Conservation (phyloP, 768 basidiomycete species). For the Termitomyces sp. region DNA sequence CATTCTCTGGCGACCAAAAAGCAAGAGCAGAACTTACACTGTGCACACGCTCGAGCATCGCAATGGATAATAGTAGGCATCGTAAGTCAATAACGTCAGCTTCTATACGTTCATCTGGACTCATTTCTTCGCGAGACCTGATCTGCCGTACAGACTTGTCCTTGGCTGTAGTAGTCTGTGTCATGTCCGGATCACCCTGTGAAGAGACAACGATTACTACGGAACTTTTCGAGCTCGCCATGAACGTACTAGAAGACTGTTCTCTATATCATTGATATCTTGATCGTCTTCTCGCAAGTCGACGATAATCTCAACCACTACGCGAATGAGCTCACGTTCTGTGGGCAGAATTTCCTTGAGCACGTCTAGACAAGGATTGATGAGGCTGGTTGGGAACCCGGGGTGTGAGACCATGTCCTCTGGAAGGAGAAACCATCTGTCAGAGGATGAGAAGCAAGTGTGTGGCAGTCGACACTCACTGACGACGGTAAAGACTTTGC, state of each 20-base stretch:
- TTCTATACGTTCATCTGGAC: slow-evolving; percentile 59
- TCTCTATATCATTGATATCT: slow-evolving; percentile 28
- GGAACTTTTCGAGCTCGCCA: not conserved
- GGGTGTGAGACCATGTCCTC: slow-evolving; percentile 89
- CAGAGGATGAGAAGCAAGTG: not conserved
- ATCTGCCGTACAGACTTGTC: slow-evolving; percentile 27
- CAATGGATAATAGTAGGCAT: slow-evolving; percentile 79
- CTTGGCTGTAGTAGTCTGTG: slow-evolving; percentile 22
- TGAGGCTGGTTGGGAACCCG: slow-evolving; percentile 71
- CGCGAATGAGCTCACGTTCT: slow-evolving; percentile 82
- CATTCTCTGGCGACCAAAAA: slow-evolving; percentile 28
- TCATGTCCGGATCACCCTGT: slow-evolving; percentile 25
- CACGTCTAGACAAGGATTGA: slow-evolving; percentile 82
- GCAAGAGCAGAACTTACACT: slow-evolving; percentile 54
- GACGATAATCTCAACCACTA: slow-evolving; percentile 86
- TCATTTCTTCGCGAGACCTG: slow-evolving; percentile 56
- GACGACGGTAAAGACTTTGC: slow-evolving; percentile 87
- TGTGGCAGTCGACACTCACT: slow-evolving; percentile 48
- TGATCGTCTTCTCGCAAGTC: slow-evolving; percentile 53
- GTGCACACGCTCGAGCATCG: slow-evolving; percentile 87
- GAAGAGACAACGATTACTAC: not conserved
- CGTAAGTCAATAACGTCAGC: slow-evolving; percentile 76
- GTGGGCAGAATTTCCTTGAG: slow-evolving; percentile 76
- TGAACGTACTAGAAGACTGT: slow-evolving; percentile 11
- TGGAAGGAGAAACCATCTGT: slow-evolving; percentile 21